Base-by-base conservation (phyloP, 495 filamentous ascomycete genomes). In the Penicillium herquei region DNA sequence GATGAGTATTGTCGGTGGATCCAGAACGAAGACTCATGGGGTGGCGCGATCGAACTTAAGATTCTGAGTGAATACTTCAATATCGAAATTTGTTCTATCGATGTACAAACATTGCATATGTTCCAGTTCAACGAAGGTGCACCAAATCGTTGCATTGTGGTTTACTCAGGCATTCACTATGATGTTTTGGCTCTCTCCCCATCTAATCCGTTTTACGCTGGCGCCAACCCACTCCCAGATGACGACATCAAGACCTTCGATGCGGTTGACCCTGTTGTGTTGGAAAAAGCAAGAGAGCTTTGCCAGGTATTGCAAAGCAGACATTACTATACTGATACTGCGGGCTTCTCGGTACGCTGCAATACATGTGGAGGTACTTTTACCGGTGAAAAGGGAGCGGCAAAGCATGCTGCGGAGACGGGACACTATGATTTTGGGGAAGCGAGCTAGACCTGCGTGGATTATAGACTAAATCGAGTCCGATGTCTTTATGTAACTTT, bases 141-240 rank as follows among this genome's bases (percentile, higher is more conserved):
- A 26, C 66, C 77, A 1, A 82, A 78, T 16, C 76, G 92, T 31
- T 91, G 90, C 69, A 84, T 98, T 37, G 75, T 98, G 31, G 85
- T 97, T 2, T 98, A 97, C 70, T 92, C 89, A 0, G 92, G 91
- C 0, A 93, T 98, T 50, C 94, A 98, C 64, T 98, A 98, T 68
- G 94, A 98, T 69, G 84, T 88, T n/a, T 84, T 97, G 48, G 89
- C 88, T 0, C 79, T 95, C 61, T 83, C 81, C 9, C 86, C 87
- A 1, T 82, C 80, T 12, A 81, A 84, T 55, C 79, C 82, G 18
- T 81, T 81, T 7, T 76, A 79, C 48, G 76, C 71, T 41, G 78
- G 78, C 54, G 75, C 86, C 9, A 76, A 83, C 54, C 74, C 81
- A 11, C 79, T 84, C 9, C 78, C 90, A 5, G 84, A 91, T 17